Evolutionary conservation across 2,329 filamentous ascomycete genomes (phyloP).

Genomic region (Chrysoporthe puriensis): DNA sequence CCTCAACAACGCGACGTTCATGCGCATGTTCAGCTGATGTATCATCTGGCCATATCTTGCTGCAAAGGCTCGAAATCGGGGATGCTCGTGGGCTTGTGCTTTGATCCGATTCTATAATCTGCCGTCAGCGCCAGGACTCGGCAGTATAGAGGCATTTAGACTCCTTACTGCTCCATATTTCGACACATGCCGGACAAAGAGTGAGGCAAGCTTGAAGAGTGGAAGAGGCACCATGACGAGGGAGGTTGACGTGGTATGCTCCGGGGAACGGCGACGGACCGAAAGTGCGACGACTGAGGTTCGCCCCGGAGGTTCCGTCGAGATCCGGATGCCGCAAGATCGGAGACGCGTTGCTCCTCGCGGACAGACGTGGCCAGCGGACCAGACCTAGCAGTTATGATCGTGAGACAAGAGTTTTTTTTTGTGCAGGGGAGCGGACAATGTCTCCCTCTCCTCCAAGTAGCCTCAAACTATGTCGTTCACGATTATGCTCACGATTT

Average conservation of each 20-base stretch:
- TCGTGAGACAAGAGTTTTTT: too few relatives aligned
- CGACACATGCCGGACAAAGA: slow-evolving; percentile 68
- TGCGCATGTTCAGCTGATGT: slow-evolving; percentile 69
- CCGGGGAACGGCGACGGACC: slow-evolving; percentile 9
- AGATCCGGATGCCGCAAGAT: background rate
- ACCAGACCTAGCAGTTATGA: background rate
- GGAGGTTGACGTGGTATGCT: background rate
- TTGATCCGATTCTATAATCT: slow-evolving; percentile 66
- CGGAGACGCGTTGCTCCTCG: background rate
- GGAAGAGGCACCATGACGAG: slow-evolving; percentile 66
- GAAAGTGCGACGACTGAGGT: slow-evolving; percentile 4
- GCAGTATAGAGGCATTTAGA: background rate
- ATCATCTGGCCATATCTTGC: slow-evolving; percentile 66
- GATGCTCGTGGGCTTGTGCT: slow-evolving; percentile 66
- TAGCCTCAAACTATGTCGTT: background rate
- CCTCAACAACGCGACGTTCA: slow-evolving; percentile 62
- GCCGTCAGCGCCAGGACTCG: slow-evolving; percentile 9
- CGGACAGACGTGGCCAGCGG: background rate
- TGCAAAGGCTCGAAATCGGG: slow-evolving; percentile 62
- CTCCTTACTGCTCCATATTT: slow-evolving; percentile 69
- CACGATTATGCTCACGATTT: background rate
- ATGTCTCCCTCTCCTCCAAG: background rate
- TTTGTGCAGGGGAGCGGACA: background rate
- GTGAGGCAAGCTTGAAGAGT: slow-evolving; percentile 67
- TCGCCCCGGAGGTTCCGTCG: slow-evolving; percentile 13